phyloP scores from a whole-genome alignment of 306 rosid genomes.

The Pyrus betulifolia region DNA sequence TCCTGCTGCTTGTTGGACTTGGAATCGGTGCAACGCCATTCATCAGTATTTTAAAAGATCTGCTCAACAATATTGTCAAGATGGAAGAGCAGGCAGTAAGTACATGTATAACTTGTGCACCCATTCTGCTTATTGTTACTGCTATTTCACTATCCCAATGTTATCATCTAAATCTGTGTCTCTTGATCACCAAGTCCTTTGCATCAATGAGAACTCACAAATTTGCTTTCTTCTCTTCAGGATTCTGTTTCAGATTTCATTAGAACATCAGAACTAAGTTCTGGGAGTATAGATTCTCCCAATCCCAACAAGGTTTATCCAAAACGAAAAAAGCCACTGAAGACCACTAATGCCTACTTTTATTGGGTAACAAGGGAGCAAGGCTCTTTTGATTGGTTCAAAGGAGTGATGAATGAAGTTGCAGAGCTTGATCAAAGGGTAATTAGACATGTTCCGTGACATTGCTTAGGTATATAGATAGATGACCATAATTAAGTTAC shows the following conservation, averaged over 20 bases:
- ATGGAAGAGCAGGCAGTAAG: slow-evolving; percentile 97
- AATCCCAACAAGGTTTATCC: slow-evolving; percentile 45
- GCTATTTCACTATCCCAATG: neutral
- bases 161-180: neutral
- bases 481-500: neutral
- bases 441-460: neutral
- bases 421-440: slow-evolving; percentile 97
- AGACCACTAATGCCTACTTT: slow-evolving; percentile 92
- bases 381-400: slow-evolving; percentile 99
- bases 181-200: neutral
- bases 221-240: slow-evolving; percentile 33
- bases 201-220: neutral
- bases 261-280: slow-evolving; percentile 52
- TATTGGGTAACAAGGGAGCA: slow-evolving; percentile 99
- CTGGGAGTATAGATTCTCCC: slow-evolving; percentile 45
- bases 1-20: slow-evolving; percentile 88
- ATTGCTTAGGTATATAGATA: neutral
- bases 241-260: slow-evolving; percentile 57
- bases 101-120: slow-evolving; percentile 20
- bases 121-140: neutral
- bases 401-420: slow-evolving; percentile 99
- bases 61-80: slow-evolving; percentile 83
- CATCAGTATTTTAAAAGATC: slow-evolving; percentile 89
- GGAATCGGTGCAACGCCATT: slow-evolving; percentile 99
- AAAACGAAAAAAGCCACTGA: slow-evolving; percentile 58